Conservation (phyloP, 805 yeast genomes). For the Starmerella apis region DNA sequence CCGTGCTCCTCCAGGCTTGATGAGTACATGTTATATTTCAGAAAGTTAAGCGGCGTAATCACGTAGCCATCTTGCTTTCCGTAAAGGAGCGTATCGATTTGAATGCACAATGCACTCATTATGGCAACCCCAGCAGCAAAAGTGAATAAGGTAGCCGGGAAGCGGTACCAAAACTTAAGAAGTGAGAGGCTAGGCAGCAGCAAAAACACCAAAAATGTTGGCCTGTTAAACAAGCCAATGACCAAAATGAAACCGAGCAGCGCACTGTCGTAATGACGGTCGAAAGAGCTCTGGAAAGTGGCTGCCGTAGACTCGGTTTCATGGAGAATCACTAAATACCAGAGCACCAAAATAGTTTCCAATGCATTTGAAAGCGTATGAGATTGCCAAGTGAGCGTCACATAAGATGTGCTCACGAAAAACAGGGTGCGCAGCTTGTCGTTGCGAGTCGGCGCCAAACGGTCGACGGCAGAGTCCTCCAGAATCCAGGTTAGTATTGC, state of each 20-base stretch:
- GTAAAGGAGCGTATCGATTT: conserved; percentile 46
- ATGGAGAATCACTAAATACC: conserved; percentile 43
- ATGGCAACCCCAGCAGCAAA: conserved; percentile 33
- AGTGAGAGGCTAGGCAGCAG: conserved; percentile 49
- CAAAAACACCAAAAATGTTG: conserved; percentile 71
- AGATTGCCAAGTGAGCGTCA: conserved; percentile 68
- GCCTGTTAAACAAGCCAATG: conserved; percentile 72
- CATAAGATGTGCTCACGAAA: conserved; percentile 47
- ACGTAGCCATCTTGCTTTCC: conserved; percentile 30
- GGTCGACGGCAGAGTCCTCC: conserved; percentile 37
- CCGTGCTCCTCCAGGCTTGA: conserved; percentile 70
- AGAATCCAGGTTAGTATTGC: conserved; percentile 33
- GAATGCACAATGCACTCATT: conserved; percentile 35
- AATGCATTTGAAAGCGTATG: conserved; percentile 84
- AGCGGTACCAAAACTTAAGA: conserved; percentile 35
- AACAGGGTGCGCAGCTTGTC: conserved; percentile 36
- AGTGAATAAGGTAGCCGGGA: conserved; percentile 31
- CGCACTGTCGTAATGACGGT: conserved; percentile 32
- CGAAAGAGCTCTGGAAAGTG: conserved; percentile 20
- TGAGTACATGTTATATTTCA: conserved; percentile 53
- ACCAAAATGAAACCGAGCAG: conserved; percentile 44
- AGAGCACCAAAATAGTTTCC: conserved; percentile 47
- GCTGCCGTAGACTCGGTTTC: conserved; percentile 27
- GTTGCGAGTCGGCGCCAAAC: conserved; percentile 41
- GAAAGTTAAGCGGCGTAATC: conserved; percentile 67